Evolutionary conservation across 2,329 filamentous ascomycete species (phyloP).

Genomic region (Cladosporium halotolerans): DNA sequence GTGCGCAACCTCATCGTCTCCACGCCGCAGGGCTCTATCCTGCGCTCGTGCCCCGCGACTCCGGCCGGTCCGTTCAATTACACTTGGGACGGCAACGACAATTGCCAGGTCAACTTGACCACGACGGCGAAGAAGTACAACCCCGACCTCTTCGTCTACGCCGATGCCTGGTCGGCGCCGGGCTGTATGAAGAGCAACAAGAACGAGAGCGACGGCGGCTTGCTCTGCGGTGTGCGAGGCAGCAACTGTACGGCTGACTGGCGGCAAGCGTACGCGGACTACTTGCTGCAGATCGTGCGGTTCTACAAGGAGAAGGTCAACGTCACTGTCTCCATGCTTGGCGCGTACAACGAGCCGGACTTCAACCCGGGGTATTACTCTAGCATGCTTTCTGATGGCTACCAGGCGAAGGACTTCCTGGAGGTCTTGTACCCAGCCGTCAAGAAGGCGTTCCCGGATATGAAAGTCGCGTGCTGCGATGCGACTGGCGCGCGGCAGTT

Average conservation of each 20-base stretch:
- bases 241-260: constrained; percentile 34
- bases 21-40: constrained; percentile 14
- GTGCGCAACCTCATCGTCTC: constrained; percentile 22
- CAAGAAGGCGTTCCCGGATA: constrained; percentile 30
- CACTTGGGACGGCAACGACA: constrained; percentile 43
- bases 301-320: constrained; percentile 42
- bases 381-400: constrained; percentile 38
- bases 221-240: constrained; percentile 38
- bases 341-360: constrained; percentile 33
- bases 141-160: constrained; percentile 40
- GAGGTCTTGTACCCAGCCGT: constrained; percentile 36
- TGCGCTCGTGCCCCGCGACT: constrained; percentile 16
- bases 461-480: constrained; percentile 38
- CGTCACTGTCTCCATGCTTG: constrained; percentile 23
- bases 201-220: constrained; percentile 38
- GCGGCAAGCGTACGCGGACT: constrained; percentile 45
- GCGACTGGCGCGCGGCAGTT: constrained; percentile 39
- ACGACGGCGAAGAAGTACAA: constrained; percentile 41
- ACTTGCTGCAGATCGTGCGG: constrained; percentile 43
- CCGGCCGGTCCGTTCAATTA: constrained; percentile 29
- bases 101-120: constrained; percentile 46
- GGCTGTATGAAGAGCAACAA: constrained; percentile 44
- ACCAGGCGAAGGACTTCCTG: constrained; percentile 47
- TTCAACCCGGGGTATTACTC: constrained; percentile 34
- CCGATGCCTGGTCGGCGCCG: constrained; percentile 45